Evolutionary conservation across 345 rosid species (phyloP).

Genomic region (Capsella bursapastoris): DNA sequence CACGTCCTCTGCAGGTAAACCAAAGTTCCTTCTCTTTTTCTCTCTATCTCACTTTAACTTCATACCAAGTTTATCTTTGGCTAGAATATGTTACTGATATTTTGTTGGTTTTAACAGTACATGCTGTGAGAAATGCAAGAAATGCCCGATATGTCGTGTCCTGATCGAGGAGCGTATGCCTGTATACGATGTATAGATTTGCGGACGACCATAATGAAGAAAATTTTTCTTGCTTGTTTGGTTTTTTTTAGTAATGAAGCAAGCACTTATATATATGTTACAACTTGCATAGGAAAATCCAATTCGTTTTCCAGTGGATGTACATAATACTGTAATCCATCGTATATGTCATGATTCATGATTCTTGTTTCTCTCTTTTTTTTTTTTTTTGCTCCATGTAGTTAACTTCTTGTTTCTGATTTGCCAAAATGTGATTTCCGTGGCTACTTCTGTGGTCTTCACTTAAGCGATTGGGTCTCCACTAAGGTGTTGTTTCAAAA

Average conservation of each 20-base stretch:
- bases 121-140: slow-evolving; percentile 89
- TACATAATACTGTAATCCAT: slow-evolving; percentile 33
- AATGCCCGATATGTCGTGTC: slow-evolving; percentile 85
- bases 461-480: too few species aligned
- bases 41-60: not conserved
- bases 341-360: slow-evolving; percentile 1
- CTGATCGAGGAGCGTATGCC: slow-evolving; percentile 69
- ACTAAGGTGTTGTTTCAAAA: too few species aligned
- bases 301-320: slow-evolving; percentile 31
- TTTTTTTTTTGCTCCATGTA: too few species aligned
- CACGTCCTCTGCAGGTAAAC: slow-evolving; percentile 81
- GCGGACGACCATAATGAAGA: not conserved
- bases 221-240: slow-evolving; percentile 25
- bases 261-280: slow-evolving; percentile 31
- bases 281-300: slow-evolving; percentile 26
- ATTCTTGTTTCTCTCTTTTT: too few species aligned
- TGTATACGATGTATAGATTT: slow-evolving; percentile 68
- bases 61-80: not conserved
- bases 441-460: too few species aligned
- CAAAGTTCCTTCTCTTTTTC: not conserved
- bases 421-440: too few species aligned
- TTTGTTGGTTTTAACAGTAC: slow-evolving; percentile 49
- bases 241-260: slow-evolving; percentile 42
- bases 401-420: too few species aligned
- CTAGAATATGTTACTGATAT: not conserved